Evolutionary conservation across 2,329 filamentous ascomycete species (phyloP), one percentile per base, ranked within the genome.

Genomic region (Epichloe sibirici): DNA sequence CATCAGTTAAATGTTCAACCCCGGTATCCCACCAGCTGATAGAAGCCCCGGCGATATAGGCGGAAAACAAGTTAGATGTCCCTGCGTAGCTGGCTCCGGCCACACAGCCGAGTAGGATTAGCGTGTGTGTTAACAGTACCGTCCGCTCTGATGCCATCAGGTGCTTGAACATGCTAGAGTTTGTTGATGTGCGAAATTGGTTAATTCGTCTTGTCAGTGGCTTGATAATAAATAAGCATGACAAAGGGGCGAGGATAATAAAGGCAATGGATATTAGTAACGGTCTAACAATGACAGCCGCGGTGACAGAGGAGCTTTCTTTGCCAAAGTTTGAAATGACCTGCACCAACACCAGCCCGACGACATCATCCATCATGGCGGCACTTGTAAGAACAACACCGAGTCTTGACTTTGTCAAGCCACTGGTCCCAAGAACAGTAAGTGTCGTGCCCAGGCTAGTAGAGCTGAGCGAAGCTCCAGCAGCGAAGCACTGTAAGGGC

Each of bases 301-400:
- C 66, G 63, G 58, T 3, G 39, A 60, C 34, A 3, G 54, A 39
- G 8, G 57, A 51, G 34, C 55, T 55, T 51, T 45, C 56, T 58
- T 45, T 63, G 51, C 66, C 84, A 0, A 91, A 70, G 46, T 82
- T 83, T 0, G 83, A 78, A 23, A 93, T 83, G 45, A 91, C 76
- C 57, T 88, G 80, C 0, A 89, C 83, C 79, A 91, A 85, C 7
- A 90, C 79, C 9, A 91, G 69, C 0, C 86, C 86, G 1, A 87
- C 77, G 0, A 91, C 82, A 66, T 93, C 87, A 62, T 93, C 88
- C 69, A 93, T 79, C 79, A 93, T 87, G 0, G 87, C 88, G 1
- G 86, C 86, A 54, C 79, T 83, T 2, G 79, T 79, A 0, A 90
- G 72, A 0, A 93, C 78, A 68, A 81, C 53, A 69, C 88, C 75